Base-by-base conservation (phyloP, 2,329 filamentous ascomycete species). In the Diaporthe humulicola region DNA sequence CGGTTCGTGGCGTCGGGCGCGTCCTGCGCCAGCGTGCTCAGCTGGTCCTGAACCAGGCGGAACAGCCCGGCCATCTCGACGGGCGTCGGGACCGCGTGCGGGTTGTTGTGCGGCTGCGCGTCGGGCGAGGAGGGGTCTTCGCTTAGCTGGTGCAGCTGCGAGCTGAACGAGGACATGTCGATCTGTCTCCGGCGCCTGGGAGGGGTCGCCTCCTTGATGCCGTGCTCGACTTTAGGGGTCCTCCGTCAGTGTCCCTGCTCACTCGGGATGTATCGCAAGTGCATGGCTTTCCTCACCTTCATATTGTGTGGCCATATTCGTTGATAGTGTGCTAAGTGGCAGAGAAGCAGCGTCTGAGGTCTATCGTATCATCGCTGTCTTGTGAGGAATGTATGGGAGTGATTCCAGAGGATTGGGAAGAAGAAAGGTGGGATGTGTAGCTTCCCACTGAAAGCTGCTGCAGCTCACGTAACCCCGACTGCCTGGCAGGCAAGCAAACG, bases 141-240 rank as follows among this genome's bases (percentile, higher is more conserved):
- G 73, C 50, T 74, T 80, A 92, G 85, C 76, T 88, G 87, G 81
- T 88, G 84, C 76, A 92, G 88, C 80, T 90, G 88, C 73, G 89
- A 87, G 79, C 84, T 88, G 84, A 92, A 93, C 76, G 88, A 89
- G 70, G 90, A 88, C 91, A 93, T 93, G 84, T 92, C 90, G 76
- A 90, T 83, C 79, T 89, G 89, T 54, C 91, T 90, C 14, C 86
- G 86, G 66, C 84, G 84, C 74, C 84, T 83, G 67, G 84, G 81
- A 33, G 83, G 81, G 8, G 82, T 76, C 40, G 84, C 60, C 74
- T 87, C 81, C 78, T 88, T 86, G 83, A 93, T 90, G 81, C 90
- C 90, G 85, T 93, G 91, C 81, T 93, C 91, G 81, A 93, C 91
- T 93, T 77, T 8, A 54, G 15, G 30, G 25, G 36, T n/a, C 57